Percentiles rank a stretch among this genome's conserved stretches.
Conservation (phyloP, 768 basidiomycete genomes). For the Filobasidium floriforme region DNA sequence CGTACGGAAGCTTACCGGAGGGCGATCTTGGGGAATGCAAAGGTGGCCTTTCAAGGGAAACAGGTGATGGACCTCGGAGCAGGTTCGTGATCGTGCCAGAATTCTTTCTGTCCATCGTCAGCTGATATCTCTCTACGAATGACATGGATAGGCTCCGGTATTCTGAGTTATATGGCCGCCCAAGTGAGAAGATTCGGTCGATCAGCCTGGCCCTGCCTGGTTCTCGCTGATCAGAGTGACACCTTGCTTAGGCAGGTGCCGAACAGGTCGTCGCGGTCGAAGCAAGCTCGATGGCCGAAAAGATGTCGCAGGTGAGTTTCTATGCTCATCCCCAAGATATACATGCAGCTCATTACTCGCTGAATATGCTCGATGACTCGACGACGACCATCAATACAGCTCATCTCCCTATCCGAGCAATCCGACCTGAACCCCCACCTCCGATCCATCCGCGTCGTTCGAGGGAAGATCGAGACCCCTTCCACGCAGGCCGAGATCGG, state of each 20-base stretch:
- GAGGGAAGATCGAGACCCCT: slow-evolving; percentile 40
- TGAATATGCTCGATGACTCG: neutral
- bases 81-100: slow-evolving; percentile 26
- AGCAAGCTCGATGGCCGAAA: slow-evolving; percentile 43
- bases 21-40: slow-evolving; percentile 42
- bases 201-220: neutral
- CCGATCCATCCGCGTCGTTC: slow-evolving; percentile 35
- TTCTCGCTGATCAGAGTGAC: neutral
- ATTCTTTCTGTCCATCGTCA: neutral
- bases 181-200: slow-evolving; percentile 12
- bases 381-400: slow-evolving; percentile 17
- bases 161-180: slow-evolving; percentile 42
- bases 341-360: neutral
- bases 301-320: slow-evolving; percentile 35
- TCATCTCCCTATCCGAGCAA: slow-evolving; percentile 33
- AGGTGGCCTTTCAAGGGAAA: slow-evolving; percentile 38
- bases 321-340: no score
- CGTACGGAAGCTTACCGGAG: slow-evolving; percentile 41
- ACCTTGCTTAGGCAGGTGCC: slow-evolving; percentile 34
- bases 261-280: slow-evolving; percentile 40
- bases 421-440: slow-evolving; percentile 35
- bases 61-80: slow-evolving; percentile 41
- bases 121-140: neutral
- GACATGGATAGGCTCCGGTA: slow-evolving; percentile 33
- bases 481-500: neutral